Conservation (phyloP, 2,329 filamentous ascomycete genomes). For the Colletotrichum lindemuthianum region DNA sequence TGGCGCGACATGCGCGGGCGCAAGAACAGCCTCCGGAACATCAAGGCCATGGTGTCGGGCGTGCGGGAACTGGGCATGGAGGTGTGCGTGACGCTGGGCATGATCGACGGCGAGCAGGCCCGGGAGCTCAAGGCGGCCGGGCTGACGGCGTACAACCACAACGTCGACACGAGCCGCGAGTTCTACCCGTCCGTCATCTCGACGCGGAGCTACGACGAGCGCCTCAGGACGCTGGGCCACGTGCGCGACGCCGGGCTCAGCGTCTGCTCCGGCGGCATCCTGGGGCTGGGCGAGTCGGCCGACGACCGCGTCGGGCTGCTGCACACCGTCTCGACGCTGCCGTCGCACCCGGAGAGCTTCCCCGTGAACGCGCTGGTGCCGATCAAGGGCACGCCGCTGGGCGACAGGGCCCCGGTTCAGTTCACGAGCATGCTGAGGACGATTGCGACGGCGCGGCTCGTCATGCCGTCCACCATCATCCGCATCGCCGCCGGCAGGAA, state of each 20-base stretch:
- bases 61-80: constrained; percentile 88
- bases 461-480: constrained; percentile 88
- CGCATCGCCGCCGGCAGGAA: constrained; percentile 86
- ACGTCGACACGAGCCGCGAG: constrained; percentile 89
- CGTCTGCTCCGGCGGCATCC: constrained; percentile 89
- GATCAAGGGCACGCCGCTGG: constrained; percentile 88
- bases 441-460: constrained; percentile 82
- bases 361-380: constrained; percentile 92
- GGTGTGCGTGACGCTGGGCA: constrained; percentile 90
- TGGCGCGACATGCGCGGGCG: constrained; percentile 95
- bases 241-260: constrained; percentile 89
- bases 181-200: constrained; percentile 90
- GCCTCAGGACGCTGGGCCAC: constrained; percentile 79
- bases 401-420: constrained; percentile 75
- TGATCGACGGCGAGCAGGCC: constrained; percentile 86
- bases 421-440: constrained; percentile 85
- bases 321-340: constrained; percentile 83
- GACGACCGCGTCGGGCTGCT: constrained; percentile 85
- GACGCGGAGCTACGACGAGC: constrained; percentile 87
- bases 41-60: constrained; percentile 86
- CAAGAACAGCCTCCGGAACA: constrained; percentile 83
- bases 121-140: constrained; percentile 85
- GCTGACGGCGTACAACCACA: constrained; percentile 93
- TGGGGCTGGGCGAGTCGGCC: constrained; percentile 83
- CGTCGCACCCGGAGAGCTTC: constrained; percentile 87